Evolutionary conservation across 495 filamentous ascomycete species (phyloP).

Genomic region (Xylaria longipes): DNA sequence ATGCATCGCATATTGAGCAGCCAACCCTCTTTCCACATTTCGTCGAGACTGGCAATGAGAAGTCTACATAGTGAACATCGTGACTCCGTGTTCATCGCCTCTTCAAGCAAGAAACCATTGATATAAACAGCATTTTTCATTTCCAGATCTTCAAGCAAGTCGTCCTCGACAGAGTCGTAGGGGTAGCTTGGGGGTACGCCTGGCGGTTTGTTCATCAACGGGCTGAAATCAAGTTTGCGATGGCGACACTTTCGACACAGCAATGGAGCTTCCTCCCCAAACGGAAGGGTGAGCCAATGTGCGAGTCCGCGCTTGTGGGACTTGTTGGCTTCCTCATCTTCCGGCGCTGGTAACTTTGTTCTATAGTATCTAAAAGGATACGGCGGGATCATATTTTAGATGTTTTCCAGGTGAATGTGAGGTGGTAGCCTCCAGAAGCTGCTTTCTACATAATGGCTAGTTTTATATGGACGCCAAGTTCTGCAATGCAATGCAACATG

Average conservation of each 20-base stretch:
- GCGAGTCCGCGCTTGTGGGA: neutral
- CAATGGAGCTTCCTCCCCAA: neutral
- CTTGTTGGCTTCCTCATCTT: neutral
- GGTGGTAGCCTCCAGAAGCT: neutral
- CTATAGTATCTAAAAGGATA: constrained; percentile 6
- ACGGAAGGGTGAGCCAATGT: neutral
- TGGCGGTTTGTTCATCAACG: neutral
- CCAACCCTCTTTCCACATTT: neutral
- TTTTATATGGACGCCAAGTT: neutral
- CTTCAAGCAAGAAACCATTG: constrained; percentile 8
- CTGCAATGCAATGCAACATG: constrained; percentile 18
- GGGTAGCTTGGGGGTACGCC: neutral
- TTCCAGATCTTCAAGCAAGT: neutral
- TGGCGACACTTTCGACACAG: neutral
- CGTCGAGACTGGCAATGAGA: neutral
- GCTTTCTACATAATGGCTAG: neutral
- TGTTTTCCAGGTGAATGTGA: neutral
- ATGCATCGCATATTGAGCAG: constrained; percentile 4
- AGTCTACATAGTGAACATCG: constrained; percentile 6
- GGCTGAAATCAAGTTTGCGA: constrained; percentile 12
- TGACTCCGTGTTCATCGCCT: neutral
- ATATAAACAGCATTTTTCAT: constrained; percentile 8
- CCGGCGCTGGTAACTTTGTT: neutral
- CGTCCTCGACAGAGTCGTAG: neutral
- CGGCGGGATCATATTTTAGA: neutral